These are phyloP conservation scores for Angomonas ambiguus DNA, from an alignment of 208 protist species.

Conservation along the genomic window DNA sequence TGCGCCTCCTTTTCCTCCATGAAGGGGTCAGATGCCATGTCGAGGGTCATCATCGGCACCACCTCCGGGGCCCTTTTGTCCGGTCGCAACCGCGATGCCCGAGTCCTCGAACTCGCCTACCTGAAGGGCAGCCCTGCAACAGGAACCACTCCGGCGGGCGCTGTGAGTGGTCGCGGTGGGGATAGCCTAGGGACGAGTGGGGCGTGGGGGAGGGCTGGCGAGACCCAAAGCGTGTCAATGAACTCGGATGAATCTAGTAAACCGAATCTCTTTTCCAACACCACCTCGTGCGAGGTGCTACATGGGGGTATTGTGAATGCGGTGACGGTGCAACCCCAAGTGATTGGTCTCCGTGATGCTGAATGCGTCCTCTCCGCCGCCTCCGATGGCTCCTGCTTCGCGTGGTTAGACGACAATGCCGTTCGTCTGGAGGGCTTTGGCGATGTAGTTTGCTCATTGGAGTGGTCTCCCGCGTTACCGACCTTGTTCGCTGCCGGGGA, in stretches of 20 bases:
- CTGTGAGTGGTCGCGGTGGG: no score
- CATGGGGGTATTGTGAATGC: slow-evolving; percentile 31
- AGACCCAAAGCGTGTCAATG: not conserved
- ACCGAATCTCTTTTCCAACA: not conserved
- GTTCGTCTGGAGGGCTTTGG: slow-evolving; percentile 49
- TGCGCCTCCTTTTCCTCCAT: slow-evolving; percentile 41
- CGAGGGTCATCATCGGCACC: slow-evolving; percentile 61
- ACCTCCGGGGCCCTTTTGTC: slow-evolving; percentile 42
- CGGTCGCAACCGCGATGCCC: slow-evolving; percentile 41
- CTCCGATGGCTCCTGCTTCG: slow-evolving; percentile 46
- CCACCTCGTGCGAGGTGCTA: not conserved
- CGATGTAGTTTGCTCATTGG: slow-evolving; percentile 40
- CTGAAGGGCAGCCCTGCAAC: not conserved
- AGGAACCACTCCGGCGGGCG: not conserved
- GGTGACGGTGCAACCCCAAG: slow-evolving; percentile 45
- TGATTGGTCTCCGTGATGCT: slow-evolving; percentile 22
- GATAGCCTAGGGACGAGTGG: not conserved
- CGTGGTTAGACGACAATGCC: slow-evolving; percentile 38
- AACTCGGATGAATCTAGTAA: not conserved
- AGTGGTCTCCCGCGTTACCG: slow-evolving; percentile 63
- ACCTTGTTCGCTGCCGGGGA: slow-evolving; percentile 64
- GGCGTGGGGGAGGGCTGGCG: not conserved
- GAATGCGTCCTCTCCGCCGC: slow-evolving; percentile 47
- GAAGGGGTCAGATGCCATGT: slow-evolving; percentile 52
- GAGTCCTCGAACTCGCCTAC: slow-evolving; percentile 40